These are phyloP conservation scores for Aspergillus sp. DNA, from an alignment of 2,329 filamentous ascomycete species.

Conservation along the genomic window DNA sequence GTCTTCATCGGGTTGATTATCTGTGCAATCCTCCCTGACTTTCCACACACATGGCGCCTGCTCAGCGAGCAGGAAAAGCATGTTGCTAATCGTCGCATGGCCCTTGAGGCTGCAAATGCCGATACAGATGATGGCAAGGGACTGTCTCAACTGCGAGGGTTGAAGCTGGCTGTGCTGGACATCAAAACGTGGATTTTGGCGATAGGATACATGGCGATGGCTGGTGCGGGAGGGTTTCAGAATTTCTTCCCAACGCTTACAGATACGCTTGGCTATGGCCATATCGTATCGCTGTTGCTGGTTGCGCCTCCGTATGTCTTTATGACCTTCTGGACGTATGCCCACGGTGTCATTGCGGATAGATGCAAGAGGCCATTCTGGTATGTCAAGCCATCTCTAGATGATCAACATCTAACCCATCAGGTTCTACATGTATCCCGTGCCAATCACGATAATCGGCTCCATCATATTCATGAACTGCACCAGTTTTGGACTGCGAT, in stretches of 20 bases:
- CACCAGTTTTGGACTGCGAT: slow-evolving; percentile 43
- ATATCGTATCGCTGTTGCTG: slow-evolving; percentile 43
- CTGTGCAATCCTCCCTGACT: slow-evolving; percentile 34
- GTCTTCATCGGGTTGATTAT: slow-evolving; percentile 28
- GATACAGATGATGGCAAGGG: slow-evolving; percentile 45
- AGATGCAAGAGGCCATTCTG: slow-evolving; percentile 39
- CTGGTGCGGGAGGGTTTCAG: slow-evolving; percentile 45
- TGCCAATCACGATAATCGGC: slow-evolving; percentile 43
- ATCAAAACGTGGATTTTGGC: slow-evolving; percentile 44
- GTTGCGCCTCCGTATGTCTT: slow-evolving; percentile 47
- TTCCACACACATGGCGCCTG: slow-evolving; percentile 43
- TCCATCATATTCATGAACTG: slow-evolving; percentile 50
- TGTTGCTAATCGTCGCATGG: slow-evolving; percentile 45
- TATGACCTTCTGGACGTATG: slow-evolving; percentile 39
- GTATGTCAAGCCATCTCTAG: slow-evolving; percentile 12
- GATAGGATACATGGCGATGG: slow-evolving; percentile 45
- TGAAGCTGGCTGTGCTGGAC: slow-evolving; percentile 50
- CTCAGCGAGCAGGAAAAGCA: slow-evolving; percentile 41
- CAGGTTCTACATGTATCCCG: slow-evolving; percentile 40
- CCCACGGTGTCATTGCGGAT: slow-evolving; percentile 38
- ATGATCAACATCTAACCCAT: no score
- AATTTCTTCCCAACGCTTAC: slow-evolving; percentile 50
- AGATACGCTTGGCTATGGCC: slow-evolving; percentile 36
- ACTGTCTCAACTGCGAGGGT: slow-evolving; percentile 44
- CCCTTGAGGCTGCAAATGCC: slow-evolving; percentile 46